phyloP scores from a whole-genome alignment of 768 basidiomycete species.

The Xerocomus brunneocitrinus region DNA sequence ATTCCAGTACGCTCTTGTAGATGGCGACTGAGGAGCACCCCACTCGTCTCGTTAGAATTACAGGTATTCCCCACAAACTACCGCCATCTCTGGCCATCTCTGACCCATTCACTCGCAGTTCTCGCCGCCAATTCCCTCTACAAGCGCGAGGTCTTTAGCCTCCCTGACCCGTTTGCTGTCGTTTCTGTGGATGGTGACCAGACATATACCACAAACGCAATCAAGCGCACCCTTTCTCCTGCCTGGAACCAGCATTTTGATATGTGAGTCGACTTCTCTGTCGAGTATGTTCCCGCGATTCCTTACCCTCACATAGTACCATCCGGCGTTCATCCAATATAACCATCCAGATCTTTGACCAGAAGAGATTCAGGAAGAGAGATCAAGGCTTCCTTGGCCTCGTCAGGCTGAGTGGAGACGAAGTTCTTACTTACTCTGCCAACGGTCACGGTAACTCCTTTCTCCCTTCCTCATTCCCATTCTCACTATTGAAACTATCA shows the following conservation, averaged over 20 bases:
- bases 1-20: neutral
- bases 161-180: slow-evolving; percentile 88
- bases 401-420: slow-evolving; percentile 50
- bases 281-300: neutral
- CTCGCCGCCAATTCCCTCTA: slow-evolving; percentile 70
- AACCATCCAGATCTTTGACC: slow-evolving; percentile 86
- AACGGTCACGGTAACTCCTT: slow-evolving; percentile 40
- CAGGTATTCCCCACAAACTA: slow-evolving; percentile 9
- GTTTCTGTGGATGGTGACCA: slow-evolving; percentile 84
- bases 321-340: slow-evolving; percentile 73
- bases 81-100: neutral
- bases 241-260: slow-evolving; percentile 87
- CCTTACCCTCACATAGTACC: slow-evolving; percentile 38
- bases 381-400: slow-evolving; percentile 77
- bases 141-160: slow-evolving; percentile 73
- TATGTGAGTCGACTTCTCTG: slow-evolving; percentile 49
- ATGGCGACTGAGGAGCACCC: slow-evolving; percentile 20
- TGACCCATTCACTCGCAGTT: slow-evolving; percentile 40
- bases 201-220: slow-evolving; percentile 69
- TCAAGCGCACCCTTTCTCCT: slow-evolving; percentile 64
- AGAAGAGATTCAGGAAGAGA: slow-evolving; percentile 79
- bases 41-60: slow-evolving; percentile 21
- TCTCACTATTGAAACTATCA: slow-evolving; percentile 22
- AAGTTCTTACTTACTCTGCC: slow-evolving; percentile 47
- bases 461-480: neutral